Evolutionary conservation across 192 early-diverging fungal species (phyloP).

Genomic region (Paraglomus brasilianum): DNA sequence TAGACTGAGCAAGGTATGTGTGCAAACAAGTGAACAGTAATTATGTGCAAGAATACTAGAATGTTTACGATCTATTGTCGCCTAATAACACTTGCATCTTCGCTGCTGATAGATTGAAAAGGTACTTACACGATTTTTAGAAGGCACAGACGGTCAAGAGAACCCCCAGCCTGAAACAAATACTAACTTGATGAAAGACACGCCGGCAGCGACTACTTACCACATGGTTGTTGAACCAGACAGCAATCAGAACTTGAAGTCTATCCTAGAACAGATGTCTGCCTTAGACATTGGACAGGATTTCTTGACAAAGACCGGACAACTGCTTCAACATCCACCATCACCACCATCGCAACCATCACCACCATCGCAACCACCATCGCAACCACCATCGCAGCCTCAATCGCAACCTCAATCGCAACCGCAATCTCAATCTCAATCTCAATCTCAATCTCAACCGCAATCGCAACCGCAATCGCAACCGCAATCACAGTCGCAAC

Average conservation of each 20-base stretch:
- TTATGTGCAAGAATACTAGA: no score
- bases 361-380: slow-evolving; percentile 17
- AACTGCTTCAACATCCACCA: slow-evolving; percentile 5
- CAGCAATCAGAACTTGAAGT: no score
- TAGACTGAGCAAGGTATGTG: slow-evolving; percentile 47
- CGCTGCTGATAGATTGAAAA: slow-evolving; percentile 5
- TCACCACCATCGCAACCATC: background rate
- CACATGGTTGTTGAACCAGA: no score
- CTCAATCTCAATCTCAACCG: no score
- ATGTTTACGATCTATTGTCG: no score
- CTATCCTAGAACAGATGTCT: background rate
- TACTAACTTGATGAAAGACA: no score
- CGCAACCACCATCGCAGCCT: background rate
- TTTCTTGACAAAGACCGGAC: background rate
- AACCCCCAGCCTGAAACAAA: background rate
- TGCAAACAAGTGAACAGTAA: no score
- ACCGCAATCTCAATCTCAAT: slow-evolving; percentile 8
- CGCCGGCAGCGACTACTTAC: no score
- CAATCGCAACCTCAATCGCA: slow-evolving; percentile 12
- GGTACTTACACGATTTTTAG: slow-evolving; percentile 17
- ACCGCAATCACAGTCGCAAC: slow-evolving; percentile 14
- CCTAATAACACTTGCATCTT: no score
- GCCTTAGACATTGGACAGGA: background rate
- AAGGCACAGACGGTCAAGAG: slow-evolving; percentile 17
- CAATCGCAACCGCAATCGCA: background rate